Percentiles rank a stretch among this genome's conserved stretches.
Evolutionary conservation across 1,139 yeast species (phyloP).

Genomic region (Yamadazyma blattariae): DNA sequence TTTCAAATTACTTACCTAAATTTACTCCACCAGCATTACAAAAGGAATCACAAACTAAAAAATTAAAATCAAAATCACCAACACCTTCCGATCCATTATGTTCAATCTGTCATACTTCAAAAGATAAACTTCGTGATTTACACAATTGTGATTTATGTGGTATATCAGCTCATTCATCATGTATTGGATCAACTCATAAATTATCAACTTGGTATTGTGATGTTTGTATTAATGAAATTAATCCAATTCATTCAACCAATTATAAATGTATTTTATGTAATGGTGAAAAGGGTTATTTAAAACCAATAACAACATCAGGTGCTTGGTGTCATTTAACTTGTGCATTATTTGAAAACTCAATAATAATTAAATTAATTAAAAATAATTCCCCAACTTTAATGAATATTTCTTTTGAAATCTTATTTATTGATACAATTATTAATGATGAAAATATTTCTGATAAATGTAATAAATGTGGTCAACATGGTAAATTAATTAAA

Average conservation of each 20-base stretch:
- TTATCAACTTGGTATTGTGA: constrained; percentile 94
- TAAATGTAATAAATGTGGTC: constrained; percentile 5
- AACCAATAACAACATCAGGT: constrained; percentile 60
- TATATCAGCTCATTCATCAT: constrained; percentile 63
- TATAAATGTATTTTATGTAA: constrained; percentile 71
- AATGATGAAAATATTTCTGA: background rate
- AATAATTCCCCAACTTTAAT: no score
- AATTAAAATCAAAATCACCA: no score
- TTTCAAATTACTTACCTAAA: constrained; percentile 8
- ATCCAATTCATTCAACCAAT: constrained; percentile 55
- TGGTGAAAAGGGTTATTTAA: constrained; percentile 63
- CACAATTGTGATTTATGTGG: constrained; percentile 70
- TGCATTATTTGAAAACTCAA: constrained; percentile 34
- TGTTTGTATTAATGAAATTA: constrained; percentile 68
- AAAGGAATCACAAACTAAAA: no score
- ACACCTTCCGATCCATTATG: no score
- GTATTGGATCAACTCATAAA: constrained; percentile 53
- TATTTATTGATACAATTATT: constrained; percentile 21
- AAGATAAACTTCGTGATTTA: constrained; percentile 23
- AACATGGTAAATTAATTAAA: constrained; percentile 7
- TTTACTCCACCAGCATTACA: background rate
- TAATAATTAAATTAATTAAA: background rate
- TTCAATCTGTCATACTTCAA: constrained; percentile 1
- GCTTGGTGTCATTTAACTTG: constrained; percentile 84
- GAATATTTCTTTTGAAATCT: constrained; percentile 6